Conservation (phyloP, 495 filamentous ascomycete genomes). For the Podospora bellae-mahoneyi region DNA sequence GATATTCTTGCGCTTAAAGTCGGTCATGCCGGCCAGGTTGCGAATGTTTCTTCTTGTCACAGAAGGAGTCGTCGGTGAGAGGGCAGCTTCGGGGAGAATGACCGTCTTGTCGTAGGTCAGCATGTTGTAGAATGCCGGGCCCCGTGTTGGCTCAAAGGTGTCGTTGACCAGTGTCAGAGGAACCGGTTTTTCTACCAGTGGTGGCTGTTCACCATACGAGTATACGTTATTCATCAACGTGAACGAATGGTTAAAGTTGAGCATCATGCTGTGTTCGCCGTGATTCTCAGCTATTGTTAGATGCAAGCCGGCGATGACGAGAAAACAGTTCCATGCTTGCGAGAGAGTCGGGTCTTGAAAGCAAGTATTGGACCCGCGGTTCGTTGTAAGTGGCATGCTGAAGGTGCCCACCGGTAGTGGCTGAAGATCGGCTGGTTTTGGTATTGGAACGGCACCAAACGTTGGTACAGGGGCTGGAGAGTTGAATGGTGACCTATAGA, state of each 20-base stretch:
- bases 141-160: slow-evolving; percentile 53
- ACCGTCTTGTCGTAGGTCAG: slow-evolving; percentile 75
- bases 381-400: slow-evolving; percentile 54
- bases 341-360: slow-evolving; percentile 57
- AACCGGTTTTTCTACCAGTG: slow-evolving; percentile 48
- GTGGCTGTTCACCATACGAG: slow-evolving; percentile 72
- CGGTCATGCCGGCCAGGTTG: slow-evolving; percentile 19
- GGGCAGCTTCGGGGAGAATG: slow-evolving; percentile 59
- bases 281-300: slow-evolving; percentile 30
- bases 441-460: slow-evolving; percentile 62
- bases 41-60: slow-evolving; percentile 16
- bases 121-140: slow-evolving; percentile 73
- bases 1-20: slow-evolving; percentile 47
- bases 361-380: slow-evolving; percentile 62
- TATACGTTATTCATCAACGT: slow-evolving; percentile 39
- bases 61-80: slow-evolving; percentile 27
- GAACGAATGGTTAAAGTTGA: slow-evolving; percentile 37
- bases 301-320: slow-evolving; percentile 34
- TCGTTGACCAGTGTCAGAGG: slow-evolving; percentile 63
- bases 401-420: slow-evolving; percentile 63
- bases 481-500: slow-evolving; percentile 19
- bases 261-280: slow-evolving; percentile 34
- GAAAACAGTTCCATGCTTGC: slow-evolving; percentile 66
- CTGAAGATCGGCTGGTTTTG: slow-evolving; percentile 55
- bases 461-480: slow-evolving; percentile 43